Evolutionary conservation across 2,329 filamentous ascomycete genomes (phyloP).

Genomic region (Pyrenophora graminea): DNA sequence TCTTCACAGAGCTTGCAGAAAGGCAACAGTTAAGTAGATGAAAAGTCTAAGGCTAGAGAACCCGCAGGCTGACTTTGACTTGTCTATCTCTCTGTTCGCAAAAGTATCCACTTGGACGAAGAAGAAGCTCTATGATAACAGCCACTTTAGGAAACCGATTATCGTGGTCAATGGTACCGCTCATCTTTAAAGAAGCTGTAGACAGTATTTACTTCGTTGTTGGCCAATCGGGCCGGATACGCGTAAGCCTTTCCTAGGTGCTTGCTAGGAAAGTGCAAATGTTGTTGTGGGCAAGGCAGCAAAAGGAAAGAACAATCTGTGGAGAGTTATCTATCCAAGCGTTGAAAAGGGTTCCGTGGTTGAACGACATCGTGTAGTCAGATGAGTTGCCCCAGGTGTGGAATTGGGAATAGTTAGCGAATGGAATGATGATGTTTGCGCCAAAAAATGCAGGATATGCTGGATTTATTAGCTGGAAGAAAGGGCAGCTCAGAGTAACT

Average conservation of each 20-base stretch:
- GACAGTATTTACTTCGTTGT: conserved; percentile 50
- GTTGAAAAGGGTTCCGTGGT: neutral
- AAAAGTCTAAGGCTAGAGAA: conserved; percentile 9
- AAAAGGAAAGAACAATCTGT: conserved; percentile 53
- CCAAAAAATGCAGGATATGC: too few relatives aligned
- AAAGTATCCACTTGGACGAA: conserved; percentile 32
- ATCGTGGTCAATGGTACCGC: conserved; percentile 42
- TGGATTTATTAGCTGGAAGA: too few relatives aligned
- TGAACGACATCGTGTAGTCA: too few relatives aligned
- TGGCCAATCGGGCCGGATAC: conserved; percentile 36
- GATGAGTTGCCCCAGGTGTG: too few relatives aligned
- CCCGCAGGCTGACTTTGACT: conserved; percentile 10
- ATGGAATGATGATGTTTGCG: too few relatives aligned
- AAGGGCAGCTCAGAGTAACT: too few relatives aligned
- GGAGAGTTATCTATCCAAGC: conserved; percentile 53
- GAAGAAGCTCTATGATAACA: conserved; percentile 50
- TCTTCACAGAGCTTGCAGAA: neutral
- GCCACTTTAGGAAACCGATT: conserved; percentile 48
- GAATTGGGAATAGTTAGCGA: too few relatives aligned
- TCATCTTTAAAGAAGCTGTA: conserved; percentile 48
- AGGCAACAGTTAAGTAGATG: conserved; percentile 3
- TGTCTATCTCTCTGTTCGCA: neutral
- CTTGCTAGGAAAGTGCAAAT: conserved; percentile 54
- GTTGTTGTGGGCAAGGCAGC: conserved; percentile 53
- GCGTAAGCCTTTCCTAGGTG: conserved; percentile 44